Percentiles rank a stretch among this genome's conserved stretches.
Evolutionary conservation across 108 stramenopile species (phyloP).

Genomic region (Discostella stelligeroides): DNA sequence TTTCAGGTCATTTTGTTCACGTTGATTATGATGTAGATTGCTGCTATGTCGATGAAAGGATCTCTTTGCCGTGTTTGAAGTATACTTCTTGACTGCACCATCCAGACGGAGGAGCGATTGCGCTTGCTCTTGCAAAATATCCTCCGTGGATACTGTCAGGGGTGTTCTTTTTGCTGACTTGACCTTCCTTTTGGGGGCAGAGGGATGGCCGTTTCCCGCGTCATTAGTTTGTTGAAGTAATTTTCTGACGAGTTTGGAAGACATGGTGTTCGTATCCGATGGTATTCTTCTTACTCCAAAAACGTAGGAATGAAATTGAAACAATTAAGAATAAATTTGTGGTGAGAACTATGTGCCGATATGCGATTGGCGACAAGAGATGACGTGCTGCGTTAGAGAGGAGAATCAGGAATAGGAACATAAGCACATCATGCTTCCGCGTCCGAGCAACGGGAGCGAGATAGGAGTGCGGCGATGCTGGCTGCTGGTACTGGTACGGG

Average conservation of each 20-base stretch:
- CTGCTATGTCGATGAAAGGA: constrained; percentile 17
- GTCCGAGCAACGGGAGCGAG: too few species aligned
- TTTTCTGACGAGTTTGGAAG: constrained; percentile 44
- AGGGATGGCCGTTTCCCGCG: not conserved
- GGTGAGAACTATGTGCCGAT: constrained; percentile 7
- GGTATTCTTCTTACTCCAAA: constrained; percentile 12
- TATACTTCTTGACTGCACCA: constrained; percentile 8
- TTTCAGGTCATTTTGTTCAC: not conserved
- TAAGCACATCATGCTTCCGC: too few species aligned
- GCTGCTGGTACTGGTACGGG: too few species aligned
- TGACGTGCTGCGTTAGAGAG: not conserved
- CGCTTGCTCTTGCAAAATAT: constrained; percentile 20
- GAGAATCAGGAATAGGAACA: constrained; percentile 15
- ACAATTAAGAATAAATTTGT: constrained; percentile 12
- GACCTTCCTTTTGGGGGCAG: not conserved
- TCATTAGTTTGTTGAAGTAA: constrained; percentile 36
- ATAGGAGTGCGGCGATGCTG: too few species aligned
- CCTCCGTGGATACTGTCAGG: constrained; percentile 8
- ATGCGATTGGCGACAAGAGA: not conserved
- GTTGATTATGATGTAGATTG: constrained; percentile 12
- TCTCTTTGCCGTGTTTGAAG: constrained; percentile 19
- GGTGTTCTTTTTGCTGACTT: not conserved
- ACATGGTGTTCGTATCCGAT: constrained; percentile 33
- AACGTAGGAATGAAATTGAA: not conserved
- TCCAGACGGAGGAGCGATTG: constrained; percentile 32